Base-by-base conservation (phyloP, 2,329 filamentous ascomycete genomes). In the Phoma sp. region DNA sequence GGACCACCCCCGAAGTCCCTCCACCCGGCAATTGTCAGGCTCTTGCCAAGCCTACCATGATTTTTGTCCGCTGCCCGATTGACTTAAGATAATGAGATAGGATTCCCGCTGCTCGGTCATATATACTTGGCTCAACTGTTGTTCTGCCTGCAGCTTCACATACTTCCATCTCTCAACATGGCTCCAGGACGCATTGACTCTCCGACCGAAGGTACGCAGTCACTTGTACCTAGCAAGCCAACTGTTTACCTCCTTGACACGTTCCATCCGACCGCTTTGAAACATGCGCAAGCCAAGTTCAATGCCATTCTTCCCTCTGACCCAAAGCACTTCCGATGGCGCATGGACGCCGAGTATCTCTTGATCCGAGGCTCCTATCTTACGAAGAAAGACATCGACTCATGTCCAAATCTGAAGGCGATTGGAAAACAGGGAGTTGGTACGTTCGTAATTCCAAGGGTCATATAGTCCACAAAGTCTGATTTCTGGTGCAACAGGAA, bases 401-500 rank as follows among this genome's bases (percentile, higher is more conserved):
- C 65, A 1, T 71, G 69, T 25, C 73, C 69, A 0, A 75, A 73
- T 5, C 66, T 82, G 0, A 59, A 69, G 9, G 78, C 78, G 2
- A 76, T 81, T 29, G 77, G 77, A 48, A 81, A 81, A 62, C 79
- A 81, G 26, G 79, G 79, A 1, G 77, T 79, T 1, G 79, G 79
- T 9, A 56, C 28, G 79, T 4, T n/a, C n/a, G n/a, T n/a, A n/a
- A n/a, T n/a, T n/a, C n/a, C n/a, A n/a, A n/a, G n/a, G n/a, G n/a
- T n/a, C n/a, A n/a, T n/a, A n/a, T n/a, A n/a, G n/a, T 18, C 15
- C 9, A 36, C 33, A 20, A 12, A 26, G 37, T 3, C n/a, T 28
- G 5, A 3, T 5, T 12, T 30, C 20, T 14, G 15, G 12, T 5
- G 10, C 14, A n/a, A 23, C 2, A 7, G 79, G 79, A 1, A 75